Conservation (phyloP, 75 land plant species). For the Larix kaempferi region DNA sequence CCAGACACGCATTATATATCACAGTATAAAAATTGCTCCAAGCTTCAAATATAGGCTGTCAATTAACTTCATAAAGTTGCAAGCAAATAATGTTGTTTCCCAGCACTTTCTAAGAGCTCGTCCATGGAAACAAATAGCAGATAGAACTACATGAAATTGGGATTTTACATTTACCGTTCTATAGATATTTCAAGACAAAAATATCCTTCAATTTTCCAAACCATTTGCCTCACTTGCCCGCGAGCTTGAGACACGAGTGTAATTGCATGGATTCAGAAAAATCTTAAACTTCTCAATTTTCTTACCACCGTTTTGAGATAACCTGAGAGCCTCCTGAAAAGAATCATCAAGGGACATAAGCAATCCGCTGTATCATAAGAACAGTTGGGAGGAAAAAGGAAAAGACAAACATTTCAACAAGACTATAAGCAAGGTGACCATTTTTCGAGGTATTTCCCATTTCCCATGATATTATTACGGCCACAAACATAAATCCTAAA, state of each 20-base stretch:
- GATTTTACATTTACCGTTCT: not conserved
- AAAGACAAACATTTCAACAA: not conserved
- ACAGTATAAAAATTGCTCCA: not conserved
- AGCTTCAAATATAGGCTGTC: not conserved
- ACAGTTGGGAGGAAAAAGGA: not conserved
- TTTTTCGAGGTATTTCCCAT: not conserved
- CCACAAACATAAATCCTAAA: too few species aligned
- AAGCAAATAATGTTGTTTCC: not conserved
- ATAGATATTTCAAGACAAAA: not conserved
- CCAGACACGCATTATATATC: not conserved
- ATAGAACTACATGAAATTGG: not conserved
- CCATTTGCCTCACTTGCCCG: not conserved
- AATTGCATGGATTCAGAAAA: not conserved
- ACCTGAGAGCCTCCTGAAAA: slow-evolving; percentile 4
- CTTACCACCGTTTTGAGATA: not conserved
- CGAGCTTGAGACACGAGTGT: not conserved
- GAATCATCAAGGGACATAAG: not conserved
- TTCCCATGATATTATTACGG: not conserved
- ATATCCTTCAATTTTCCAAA: not conserved
- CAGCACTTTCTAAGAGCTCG: not conserved
- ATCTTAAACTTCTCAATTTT: not conserved
- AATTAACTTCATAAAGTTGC: not conserved
- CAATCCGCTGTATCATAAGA: too few species aligned
- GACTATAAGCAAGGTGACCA: not conserved
- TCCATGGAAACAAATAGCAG: not conserved